Conservation (phyloP, 1,284 basidiomycete genomes). For the Omphalotus olearius region DNA sequence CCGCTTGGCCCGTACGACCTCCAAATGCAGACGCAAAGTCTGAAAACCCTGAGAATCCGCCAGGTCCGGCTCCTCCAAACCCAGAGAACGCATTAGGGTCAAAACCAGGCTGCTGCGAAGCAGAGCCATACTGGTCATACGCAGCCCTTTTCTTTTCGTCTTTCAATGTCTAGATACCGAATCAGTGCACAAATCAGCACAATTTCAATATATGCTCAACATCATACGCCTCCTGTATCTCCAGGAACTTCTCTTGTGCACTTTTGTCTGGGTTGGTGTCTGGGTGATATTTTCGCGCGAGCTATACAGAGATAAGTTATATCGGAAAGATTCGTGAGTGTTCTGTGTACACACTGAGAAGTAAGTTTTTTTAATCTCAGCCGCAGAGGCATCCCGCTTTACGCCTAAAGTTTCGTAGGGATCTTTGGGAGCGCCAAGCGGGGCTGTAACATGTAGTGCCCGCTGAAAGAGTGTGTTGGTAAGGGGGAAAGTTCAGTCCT, state of each 20-base stretch:
- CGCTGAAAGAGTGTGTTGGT: slow-evolving; percentile 43
- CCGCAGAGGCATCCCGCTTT: slow-evolving; percentile 74
- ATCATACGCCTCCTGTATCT: slow-evolving; percentile 97
- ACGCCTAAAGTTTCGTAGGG: slow-evolving; percentile 93
- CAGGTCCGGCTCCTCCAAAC: slow-evolving; percentile 31
- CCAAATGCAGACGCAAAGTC: slow-evolving; percentile 72
- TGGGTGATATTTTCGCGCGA: slow-evolving; percentile 97
- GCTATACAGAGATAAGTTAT: slow-evolving; percentile 40
- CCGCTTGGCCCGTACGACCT: slow-evolving; percentile 47
- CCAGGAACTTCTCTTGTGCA: slow-evolving; percentile 91
- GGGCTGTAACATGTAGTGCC: slow-evolving; percentile 67
- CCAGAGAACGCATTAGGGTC: slow-evolving; percentile 78
- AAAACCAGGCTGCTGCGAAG: slow-evolving; percentile 91
- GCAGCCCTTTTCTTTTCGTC: slow-evolving; percentile 91
- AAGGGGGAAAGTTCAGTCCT: slow-evolving; percentile 7
- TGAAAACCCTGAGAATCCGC: slow-evolving; percentile 67
- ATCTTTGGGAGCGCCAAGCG: slow-evolving; percentile 66
- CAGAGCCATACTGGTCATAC: slow-evolving; percentile 95
- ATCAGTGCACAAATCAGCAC: slow-evolving; percentile 15
- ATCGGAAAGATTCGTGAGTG: not conserved
- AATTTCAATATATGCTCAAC: slow-evolving; percentile 43
- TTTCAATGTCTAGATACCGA: slow-evolving; percentile 68
- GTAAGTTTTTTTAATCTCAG: slow-evolving; percentile 97
- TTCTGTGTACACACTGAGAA: slow-evolving; percentile 65
- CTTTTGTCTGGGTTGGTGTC: slow-evolving; percentile 94